phyloP scores from a whole-genome alignment of 108 stramenopile species.

The Skeletonema tropicum region DNA sequence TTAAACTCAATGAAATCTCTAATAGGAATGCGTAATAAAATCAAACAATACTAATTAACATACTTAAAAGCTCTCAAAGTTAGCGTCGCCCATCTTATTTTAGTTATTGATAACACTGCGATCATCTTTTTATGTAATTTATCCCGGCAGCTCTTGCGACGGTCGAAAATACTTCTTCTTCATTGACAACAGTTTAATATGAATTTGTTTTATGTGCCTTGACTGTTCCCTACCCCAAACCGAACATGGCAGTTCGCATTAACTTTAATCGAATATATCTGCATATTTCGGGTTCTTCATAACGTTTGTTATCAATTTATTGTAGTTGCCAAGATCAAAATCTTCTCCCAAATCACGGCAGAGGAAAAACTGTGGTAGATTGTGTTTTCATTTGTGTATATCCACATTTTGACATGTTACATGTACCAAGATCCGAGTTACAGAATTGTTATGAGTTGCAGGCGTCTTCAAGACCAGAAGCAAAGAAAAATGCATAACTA shows the following conservation, averaged over 20 bases:
- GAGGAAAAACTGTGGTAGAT: slow-evolving; percentile 25
- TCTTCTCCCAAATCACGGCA: slow-evolving; percentile 32
- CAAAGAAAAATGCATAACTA: not conserved
- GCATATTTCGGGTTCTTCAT: slow-evolving; percentile 39
- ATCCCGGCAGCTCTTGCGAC: not conserved
- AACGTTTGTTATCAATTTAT: slow-evolving; percentile 42
- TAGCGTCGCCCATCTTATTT: not conserved
- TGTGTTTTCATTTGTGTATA: not conserved
- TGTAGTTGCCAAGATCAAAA: slow-evolving; percentile 34
- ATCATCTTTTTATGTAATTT: not conserved
- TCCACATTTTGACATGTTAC: not conserved
- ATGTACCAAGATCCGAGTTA: not conserved
- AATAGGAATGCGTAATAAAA: not conserved
- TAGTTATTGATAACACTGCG: not conserved
- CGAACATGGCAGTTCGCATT: not conserved
- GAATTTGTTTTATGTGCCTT: not conserved
- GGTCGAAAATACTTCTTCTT: not conserved
- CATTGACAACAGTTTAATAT: not conserved
- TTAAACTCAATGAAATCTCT: slow-evolving; percentile 9
- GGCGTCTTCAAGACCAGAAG: not conserved
- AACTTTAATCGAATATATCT: slow-evolving; percentile 18
- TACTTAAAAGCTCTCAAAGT: not conserved
- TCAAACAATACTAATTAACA: not conserved
- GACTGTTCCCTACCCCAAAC: not conserved
- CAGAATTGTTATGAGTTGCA: slow-evolving; percentile 1